A percentile compares a stretch with the other conserved stretches of the same genome.
These are phyloP conservation scores for Malassezia japonica DNA, from an alignment of 1,284 basidiomycete genomes.

Conservation along the genomic window DNA sequence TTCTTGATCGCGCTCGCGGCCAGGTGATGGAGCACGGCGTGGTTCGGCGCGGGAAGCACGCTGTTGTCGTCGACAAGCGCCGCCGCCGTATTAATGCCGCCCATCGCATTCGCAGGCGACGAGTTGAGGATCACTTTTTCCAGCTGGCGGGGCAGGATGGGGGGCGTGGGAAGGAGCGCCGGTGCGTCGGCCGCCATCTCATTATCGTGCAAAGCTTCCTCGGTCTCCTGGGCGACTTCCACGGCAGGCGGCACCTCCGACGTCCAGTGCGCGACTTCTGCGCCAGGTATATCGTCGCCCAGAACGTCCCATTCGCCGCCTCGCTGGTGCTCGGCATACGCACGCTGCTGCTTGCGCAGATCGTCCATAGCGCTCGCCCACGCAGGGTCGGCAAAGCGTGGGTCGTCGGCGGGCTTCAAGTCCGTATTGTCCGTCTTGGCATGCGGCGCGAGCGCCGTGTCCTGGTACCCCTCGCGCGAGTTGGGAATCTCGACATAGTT, in stretches of 20 bases:
- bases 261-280: constrained; percentile 44
- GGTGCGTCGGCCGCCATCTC: constrained; percentile 12
- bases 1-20: constrained; percentile 92
- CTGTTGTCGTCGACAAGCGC: constrained; percentile 71
- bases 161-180: constrained; percentile 48
- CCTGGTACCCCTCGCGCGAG: constrained; percentile 16
- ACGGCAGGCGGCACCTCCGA: constrained; percentile 48
- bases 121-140: constrained; percentile 84
- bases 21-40: constrained; percentile 88
- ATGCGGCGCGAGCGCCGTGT: background rate
- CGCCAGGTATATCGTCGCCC: constrained; percentile 18
- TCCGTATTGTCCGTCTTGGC: background rate
- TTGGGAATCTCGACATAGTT: constrained; percentile 60
- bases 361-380: constrained; percentile 14
- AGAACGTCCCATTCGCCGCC: constrained; percentile 34
- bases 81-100: constrained; percentile 24
- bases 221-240: constrained; percentile 41
- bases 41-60: constrained; percentile 75
- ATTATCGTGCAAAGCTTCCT: constrained; percentile 26
- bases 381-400: constrained; percentile 4
- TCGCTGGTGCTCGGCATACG: constrained; percentile 6
- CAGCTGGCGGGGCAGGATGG: constrained; percentile 75
- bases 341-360: constrained; percentile 4
- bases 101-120: constrained; percentile 30
- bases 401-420: background rate